Percentiles rank a stretch among this genome's conserved stretches.
Conservation (phyloP, 2,329 filamentous ascomycete species). For the Fusarium staphyleae region DNA sequence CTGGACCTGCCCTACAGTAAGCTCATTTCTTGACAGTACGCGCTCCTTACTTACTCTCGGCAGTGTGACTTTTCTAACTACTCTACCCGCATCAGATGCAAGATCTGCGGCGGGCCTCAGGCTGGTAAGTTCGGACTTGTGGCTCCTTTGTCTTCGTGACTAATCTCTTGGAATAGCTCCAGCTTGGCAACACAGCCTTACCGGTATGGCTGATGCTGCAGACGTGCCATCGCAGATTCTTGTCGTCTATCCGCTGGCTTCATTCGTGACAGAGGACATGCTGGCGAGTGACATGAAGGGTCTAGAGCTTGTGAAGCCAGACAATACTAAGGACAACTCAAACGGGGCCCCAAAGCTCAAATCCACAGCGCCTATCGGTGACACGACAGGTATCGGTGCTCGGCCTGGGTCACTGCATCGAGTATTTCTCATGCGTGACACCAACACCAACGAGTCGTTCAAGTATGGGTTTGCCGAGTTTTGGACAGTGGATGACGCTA, state of each 20-base stretch:
- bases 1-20: constrained; percentile 48
- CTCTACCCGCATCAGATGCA: constrained; percentile 48
- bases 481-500: constrained; percentile 76
- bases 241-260: constrained; percentile 74
- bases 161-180: constrained; percentile 29
- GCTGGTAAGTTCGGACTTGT: constrained; percentile 38
- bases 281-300: constrained; percentile 77
- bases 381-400: constrained; percentile 70
- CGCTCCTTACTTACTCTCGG: constrained; percentile 22
- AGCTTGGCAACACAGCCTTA: constrained; percentile 50
- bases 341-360: constrained; percentile 62
- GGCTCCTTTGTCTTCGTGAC: not conserved
- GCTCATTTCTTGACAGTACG: constrained; percentile 7
- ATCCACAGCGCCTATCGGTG: constrained; percentile 63
- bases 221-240: constrained; percentile 76
- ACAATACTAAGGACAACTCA: constrained; percentile 53
- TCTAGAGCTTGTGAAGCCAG: constrained; percentile 69
- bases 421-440: constrained; percentile 78
- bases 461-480: constrained; percentile 88
- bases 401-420: constrained; percentile 76
- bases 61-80: constrained; percentile 53
- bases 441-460: constrained; percentile 74
- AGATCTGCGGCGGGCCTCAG: constrained; percentile 47
- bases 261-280: constrained; percentile 74
- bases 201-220: constrained; percentile 57